Conservation (phyloP, 192 early-diverging fungal genomes). For the Coemansia sp. region DNA sequence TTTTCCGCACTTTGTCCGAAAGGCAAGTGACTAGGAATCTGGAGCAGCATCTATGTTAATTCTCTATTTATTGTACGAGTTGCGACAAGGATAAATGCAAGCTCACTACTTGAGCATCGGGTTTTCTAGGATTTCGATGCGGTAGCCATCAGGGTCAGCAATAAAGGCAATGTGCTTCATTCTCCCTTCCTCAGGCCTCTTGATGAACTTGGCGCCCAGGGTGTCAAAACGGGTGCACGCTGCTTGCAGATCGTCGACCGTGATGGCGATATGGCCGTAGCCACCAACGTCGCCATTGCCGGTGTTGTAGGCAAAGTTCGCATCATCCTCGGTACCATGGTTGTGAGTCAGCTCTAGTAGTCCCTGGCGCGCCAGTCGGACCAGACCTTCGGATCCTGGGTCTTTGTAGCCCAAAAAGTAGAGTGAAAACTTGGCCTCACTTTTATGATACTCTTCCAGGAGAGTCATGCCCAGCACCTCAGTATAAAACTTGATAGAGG, state of each 20-base stretch:
- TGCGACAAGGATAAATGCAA: background rate
- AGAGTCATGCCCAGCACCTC: conserved; percentile 77
- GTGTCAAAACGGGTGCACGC: conserved; percentile 76
- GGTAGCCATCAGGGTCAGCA: conserved; percentile 84
- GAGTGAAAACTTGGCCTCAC: conserved; percentile 61
- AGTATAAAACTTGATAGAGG: conserved; percentile 74
- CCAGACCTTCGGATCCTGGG: conserved; percentile 47
- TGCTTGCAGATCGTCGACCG: conserved; percentile 77
- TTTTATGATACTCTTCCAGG: conserved; percentile 39
- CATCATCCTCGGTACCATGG: conserved; percentile 77
- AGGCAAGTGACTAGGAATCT: background rate
- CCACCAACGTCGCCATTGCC: conserved; percentile 76
- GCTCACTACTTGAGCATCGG: conserved; percentile 29
- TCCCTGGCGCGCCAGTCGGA: conserved; percentile 66
- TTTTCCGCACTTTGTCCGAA: conserved; percentile 8
- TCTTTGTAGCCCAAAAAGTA: conserved; percentile 77
- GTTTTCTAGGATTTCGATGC: conserved; percentile 66
- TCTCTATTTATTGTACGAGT: background rate
- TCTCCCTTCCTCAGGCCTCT: conserved; percentile 71
- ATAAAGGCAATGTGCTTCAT: conserved; percentile 89
- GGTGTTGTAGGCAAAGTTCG: conserved; percentile 64
- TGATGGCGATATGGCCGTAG: conserved; percentile 82
- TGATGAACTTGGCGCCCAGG: conserved; percentile 73
- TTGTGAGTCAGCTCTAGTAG: conserved; percentile 87
- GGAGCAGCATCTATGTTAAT: background rate